Percentiles rank a stretch among this genome's conserved stretches.
phyloP scores from a whole-genome alignment of 2,329 filamentous ascomycete genomes.

The Dryadomyces sulphureus region DNA sequence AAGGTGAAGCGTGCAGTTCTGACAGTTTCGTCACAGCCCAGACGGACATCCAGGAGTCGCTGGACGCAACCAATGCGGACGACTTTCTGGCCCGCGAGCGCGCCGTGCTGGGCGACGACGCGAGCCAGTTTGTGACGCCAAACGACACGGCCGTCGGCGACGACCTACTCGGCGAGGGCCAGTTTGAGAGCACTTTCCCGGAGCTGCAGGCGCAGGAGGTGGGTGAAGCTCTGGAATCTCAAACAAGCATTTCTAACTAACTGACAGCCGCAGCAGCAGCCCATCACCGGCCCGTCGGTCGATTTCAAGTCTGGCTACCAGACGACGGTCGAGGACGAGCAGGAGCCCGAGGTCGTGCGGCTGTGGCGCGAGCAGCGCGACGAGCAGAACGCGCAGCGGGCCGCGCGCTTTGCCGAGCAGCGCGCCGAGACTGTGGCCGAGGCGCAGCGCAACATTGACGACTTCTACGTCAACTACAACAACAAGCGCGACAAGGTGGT shows the following conservation, averaged over 20 bases:
- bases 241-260: background rate
- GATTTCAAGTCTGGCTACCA: conserved; percentile 48
- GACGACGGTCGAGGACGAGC: conserved; percentile 48
- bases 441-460: conserved; percentile 88
- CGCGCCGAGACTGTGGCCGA: conserved; percentile 78
- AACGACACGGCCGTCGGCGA: conserved; percentile 49
- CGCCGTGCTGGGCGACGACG: conserved; percentile 81
- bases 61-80: conserved; percentile 43
- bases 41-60: conserved; percentile 46
- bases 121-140: conserved; percentile 70
- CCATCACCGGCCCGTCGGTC: conserved; percentile 61
- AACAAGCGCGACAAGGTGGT: conserved; percentile 92
- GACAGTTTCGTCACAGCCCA: conserved; percentile 38
- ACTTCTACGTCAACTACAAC: conserved; percentile 99
- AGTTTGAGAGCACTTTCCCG: conserved; percentile 84
- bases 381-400: conserved; percentile 66
- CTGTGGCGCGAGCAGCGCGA: conserved; percentile 89
- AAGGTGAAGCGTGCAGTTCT: conserved; percentile 5
- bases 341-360: conserved; percentile 77
- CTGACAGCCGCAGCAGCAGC: conserved; percentile 26
- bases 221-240: background rate
- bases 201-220: conserved; percentile 49
- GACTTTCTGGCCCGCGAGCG: conserved; percentile 90
- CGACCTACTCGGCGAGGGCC: conserved; percentile 53
- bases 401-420: conserved; percentile 67